Evolutionary conservation across 345 rosid genomes (phyloP).

Genomic region (Melaleuca quinquenervia): DNA sequence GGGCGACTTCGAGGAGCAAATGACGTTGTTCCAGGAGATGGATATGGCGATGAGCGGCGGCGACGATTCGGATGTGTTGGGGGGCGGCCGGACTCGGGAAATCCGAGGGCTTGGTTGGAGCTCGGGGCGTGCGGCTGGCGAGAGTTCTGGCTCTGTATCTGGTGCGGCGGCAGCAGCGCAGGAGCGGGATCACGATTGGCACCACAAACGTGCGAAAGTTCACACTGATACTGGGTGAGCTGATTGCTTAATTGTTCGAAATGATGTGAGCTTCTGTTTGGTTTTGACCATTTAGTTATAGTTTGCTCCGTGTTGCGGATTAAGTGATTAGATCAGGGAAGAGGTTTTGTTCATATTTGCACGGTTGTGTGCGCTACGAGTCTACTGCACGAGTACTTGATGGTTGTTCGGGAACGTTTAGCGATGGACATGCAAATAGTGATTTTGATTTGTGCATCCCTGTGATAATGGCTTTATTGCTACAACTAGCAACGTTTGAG

Average conservation of each 20-base stretch:
- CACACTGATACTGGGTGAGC: slow-evolving; percentile 39
- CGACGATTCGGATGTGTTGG: background rate
- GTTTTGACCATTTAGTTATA: background rate
- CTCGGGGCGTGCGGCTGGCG: slow-evolving; percentile 31
- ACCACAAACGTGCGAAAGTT: slow-evolving; percentile 83
- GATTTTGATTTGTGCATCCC: background rate
- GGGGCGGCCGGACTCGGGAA: slow-evolving; percentile 5
- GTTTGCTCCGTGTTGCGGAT: background rate
- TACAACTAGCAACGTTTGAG: background rate
- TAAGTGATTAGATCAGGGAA: background rate
- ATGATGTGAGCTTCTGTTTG: background rate
- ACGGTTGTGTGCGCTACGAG: background rate
- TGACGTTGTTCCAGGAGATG: background rate
- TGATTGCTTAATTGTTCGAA: background rate
- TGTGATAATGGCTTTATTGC: background rate
- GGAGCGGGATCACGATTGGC: slow-evolving; percentile 34
- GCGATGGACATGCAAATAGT: background rate
- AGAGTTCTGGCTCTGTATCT: slow-evolving; percentile 28
- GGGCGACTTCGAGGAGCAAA: background rate
- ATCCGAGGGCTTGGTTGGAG: background rate
- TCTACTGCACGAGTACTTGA: background rate
- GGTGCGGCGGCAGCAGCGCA: slow-evolving; percentile 8
- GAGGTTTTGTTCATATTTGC: background rate
- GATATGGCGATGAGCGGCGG: slow-evolving; percentile 4
- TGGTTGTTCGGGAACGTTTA: background rate